Evolutionary conservation across 345 rosid species (phyloP), one percentile per base, ranked within the genome.

Genomic region (Excoecaria agallocha): DNA sequence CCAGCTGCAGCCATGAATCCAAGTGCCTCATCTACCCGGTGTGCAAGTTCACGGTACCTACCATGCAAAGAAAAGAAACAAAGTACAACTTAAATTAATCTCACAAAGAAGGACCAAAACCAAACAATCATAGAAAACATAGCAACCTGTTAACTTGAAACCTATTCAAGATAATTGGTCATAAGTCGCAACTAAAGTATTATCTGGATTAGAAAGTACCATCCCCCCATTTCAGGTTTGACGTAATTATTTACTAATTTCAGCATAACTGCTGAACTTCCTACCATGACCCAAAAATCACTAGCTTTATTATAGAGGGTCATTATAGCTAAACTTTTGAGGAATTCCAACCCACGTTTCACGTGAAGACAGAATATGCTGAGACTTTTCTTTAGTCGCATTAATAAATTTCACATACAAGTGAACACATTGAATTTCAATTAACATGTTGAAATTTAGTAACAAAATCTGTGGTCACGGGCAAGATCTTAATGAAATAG

Each of bases 1-100:
- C 81, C 81, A 51, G 81, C 77, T 15, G 81, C 81, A 25, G 77
- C 19, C 81, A 78, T 78, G 69, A 78, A 78, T 60, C 81, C 81
- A 51, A 78, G 77, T 43, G 81, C 81, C 77, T 78, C 81, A 60
- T 78, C 81, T 50, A 78, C 81, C 37, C 81, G 68, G 46, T 72
- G 54, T 2, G 81, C 81, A 73, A 78, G 81, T 60, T 78, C 81
- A 25, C 77, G 73, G 73, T 78, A 78, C 73, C 81, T 78, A 68
- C 50, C 63, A 68, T 24, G 39, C 20, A 50, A 77, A 70, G 12
- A 66, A 12, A 78, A 67, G 5, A 30, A 30, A 30, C 0, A 30
- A 20, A 25, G 3, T 17, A 12, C 8, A 38, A 30, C 35, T 55
- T 25, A 39, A n/a, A 69, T n/a, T 35, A 39, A 58, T 19, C 16